Base-by-base conservation (phyloP, 805 yeast species). In the Tetrapisispora nanseiensis region DNA sequence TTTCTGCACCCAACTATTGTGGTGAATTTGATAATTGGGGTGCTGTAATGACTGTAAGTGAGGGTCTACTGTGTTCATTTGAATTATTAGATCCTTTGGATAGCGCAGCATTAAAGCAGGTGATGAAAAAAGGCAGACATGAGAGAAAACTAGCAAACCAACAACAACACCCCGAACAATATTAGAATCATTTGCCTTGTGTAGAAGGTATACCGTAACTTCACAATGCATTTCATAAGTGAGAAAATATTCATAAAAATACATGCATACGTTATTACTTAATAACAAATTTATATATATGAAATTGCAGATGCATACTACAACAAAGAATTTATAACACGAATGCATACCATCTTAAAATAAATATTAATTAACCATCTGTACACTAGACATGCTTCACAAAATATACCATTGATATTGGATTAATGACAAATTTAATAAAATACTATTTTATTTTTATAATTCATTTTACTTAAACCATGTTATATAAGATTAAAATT, bases 21-120 rank as follows among this genome's bases (percentile, higher is more conserved):
- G 63, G 71, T 27, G 71, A 67, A 45, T 67, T 67, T 37, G 69
- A 86, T 59, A 86, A 86, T 54, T 86, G 95, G 95, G 95, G 95
- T 15, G 98, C 98, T 1, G 96, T 90, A 9, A 90, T 90, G 97
- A 79, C 92, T 50, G 97, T 90, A 13, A 76, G 85, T 47, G 95
- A 89, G 49, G 97, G 89, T 54, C 70, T 90, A 49, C 68, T 90
- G 43, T 90, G 98, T 62, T 81, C 90, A 48, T 90, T 90, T 62
- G 97, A 90, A 61, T 73, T 90, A 42, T 69, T 90, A 46, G 95
- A 90, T 62, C 98, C 98, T 11, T 69, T 90, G 52, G 97, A 90
- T 65, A 77, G 90, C 39, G 81, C 82, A 16, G 95, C 96, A 6
- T 74, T 90, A 64, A 87, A 89, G 57, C 95, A 84, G 60, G 92